Evolutionary conservation across 2,329 filamentous ascomycete genomes (phyloP).

Genomic region (Aspergillus sp.): DNA sequence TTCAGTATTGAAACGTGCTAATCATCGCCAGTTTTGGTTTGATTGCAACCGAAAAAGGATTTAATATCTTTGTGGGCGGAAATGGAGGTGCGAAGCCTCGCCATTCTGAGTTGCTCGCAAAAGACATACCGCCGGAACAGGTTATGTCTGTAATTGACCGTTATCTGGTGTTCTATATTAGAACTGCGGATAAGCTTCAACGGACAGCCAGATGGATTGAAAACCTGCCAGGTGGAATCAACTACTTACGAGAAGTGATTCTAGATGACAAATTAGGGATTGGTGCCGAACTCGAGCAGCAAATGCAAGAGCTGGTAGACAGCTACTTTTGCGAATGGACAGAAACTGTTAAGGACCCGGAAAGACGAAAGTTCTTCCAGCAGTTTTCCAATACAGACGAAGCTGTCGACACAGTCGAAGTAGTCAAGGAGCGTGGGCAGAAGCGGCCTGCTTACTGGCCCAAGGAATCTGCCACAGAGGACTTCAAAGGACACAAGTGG

Average conservation of each 20-base stretch:
- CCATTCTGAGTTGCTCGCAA: slow-evolving; percentile 74
- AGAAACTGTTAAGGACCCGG: slow-evolving; percentile 64
- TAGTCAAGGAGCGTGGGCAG: slow-evolving; percentile 64
- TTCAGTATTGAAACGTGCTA: slow-evolving; percentile 2
- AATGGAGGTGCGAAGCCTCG: slow-evolving; percentile 81
- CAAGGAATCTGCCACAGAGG: slow-evolving; percentile 55
- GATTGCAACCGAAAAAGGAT: slow-evolving; percentile 86
- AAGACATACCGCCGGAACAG: slow-evolving; percentile 75
- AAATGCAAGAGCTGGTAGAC: slow-evolving; percentile 79
- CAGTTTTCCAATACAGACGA: slow-evolving; percentile 81
- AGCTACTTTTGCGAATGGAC: slow-evolving; percentile 90
- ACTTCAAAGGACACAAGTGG: slow-evolving; percentile 66
- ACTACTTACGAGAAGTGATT: slow-evolving; percentile 73
- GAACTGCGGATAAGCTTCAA: slow-evolving; percentile 82
- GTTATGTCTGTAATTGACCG: slow-evolving; percentile 78
- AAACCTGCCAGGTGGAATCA: slow-evolving; percentile 70
- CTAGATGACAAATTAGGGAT: slow-evolving; percentile 82
- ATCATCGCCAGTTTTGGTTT: slow-evolving; percentile 60
- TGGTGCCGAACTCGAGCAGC: slow-evolving; percentile 70
- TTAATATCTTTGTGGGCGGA: slow-evolving; percentile 84
- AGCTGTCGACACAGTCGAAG: slow-evolving; percentile 60
- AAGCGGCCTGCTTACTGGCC: slow-evolving; percentile 70
- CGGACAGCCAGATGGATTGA: slow-evolving; percentile 85
- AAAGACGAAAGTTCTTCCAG: slow-evolving; percentile 59
- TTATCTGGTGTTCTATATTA: slow-evolving; percentile 89